These are phyloP conservation scores for Phytophthora pisi DNA, from an alignment of 352 stramenopile genomes.

Conservation along the genomic window DNA sequence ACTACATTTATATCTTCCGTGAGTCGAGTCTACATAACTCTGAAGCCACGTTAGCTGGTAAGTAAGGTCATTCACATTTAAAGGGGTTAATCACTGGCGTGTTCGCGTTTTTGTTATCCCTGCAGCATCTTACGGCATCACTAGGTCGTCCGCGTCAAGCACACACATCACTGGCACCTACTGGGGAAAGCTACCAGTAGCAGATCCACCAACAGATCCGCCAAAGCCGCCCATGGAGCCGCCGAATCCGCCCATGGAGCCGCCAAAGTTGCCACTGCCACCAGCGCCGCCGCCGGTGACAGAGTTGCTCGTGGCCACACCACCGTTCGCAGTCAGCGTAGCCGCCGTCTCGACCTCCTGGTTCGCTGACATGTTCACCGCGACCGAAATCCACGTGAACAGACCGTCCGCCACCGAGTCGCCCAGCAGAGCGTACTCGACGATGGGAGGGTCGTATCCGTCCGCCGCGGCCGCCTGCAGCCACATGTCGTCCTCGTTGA, in stretches of 20 bases:
- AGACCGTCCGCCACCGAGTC: constrained; percentile 27
- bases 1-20: too few relatives aligned
- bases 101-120: too few relatives aligned
- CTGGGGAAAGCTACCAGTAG: background rate
- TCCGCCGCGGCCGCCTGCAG: constrained; percentile 19
- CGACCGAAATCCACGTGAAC: constrained; percentile 31
- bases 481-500: constrained; percentile 32
- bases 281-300: constrained; percentile 20
- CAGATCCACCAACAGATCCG: constrained; percentile 4
- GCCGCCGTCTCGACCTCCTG: constrained; percentile 14
- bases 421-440: constrained; percentile 25
- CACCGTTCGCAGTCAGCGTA: constrained; percentile 15
- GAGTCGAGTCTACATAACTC: too few relatives aligned
- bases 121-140: background rate
- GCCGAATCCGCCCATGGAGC: constrained; percentile 23
- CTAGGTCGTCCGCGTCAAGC: background rate
- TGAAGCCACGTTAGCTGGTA: too few relatives aligned
- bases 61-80: too few relatives aligned
- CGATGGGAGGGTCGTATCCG: constrained; percentile 28
- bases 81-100: too few relatives aligned
- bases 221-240: constrained; percentile 17
- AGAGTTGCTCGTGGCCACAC: constrained; percentile 15
- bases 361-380: constrained; percentile 17
- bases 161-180: background rate
- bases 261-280: constrained; percentile 19